phyloP scores from a whole-genome alignment of 2,329 filamentous ascomycete genomes.

The Ascochyta fabae region DNA sequence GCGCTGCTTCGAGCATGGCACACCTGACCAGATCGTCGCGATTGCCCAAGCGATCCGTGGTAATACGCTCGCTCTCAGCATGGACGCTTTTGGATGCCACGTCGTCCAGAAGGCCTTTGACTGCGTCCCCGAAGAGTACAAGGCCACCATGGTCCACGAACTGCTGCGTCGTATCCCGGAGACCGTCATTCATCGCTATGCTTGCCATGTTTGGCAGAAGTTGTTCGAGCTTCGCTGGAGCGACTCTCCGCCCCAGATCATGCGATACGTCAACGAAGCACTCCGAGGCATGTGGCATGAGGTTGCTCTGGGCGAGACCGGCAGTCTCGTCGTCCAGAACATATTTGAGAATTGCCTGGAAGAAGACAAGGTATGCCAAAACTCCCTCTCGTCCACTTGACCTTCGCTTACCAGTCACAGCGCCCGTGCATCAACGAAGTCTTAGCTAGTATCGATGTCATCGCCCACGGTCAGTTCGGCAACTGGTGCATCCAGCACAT shows the following conservation, averaged over 20 bases:
- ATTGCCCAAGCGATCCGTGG: conserved; percentile 95
- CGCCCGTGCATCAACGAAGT: conserved; percentile 98
- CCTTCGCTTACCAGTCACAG: conserved; percentile 54
- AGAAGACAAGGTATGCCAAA: conserved; percentile 81
- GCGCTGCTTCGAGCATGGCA: conserved; percentile 98
- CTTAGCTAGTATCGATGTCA: conserved; percentile 90
- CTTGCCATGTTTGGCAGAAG: conserved; percentile 99
- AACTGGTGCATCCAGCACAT: conserved; percentile 99
- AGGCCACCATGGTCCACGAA: conserved; percentile 98
- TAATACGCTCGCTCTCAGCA: conserved; percentile 91
- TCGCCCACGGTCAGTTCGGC: conserved; percentile 96
- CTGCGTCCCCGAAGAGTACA: conserved; percentile 95
- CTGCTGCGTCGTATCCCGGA: conserved; percentile 93
- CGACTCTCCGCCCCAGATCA: conserved; percentile 93
- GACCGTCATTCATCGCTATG: conserved; percentile 97
- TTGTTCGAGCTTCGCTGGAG: conserved; percentile 97
- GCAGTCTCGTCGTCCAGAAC: conserved; percentile 97
- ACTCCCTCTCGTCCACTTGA: not conserved
- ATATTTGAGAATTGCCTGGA: conserved; percentile 99
- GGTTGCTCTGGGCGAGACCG: conserved; percentile 94
- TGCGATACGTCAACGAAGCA: conserved; percentile 97
- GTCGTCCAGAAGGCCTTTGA: conserved; percentile 99
- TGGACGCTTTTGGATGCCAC: conserved; percentile 98
- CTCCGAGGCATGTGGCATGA: conserved; percentile 98
- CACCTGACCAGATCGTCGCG: conserved; percentile 87